Conservation (phyloP, 306 rosid genomes). For the Prunus mira region DNA sequence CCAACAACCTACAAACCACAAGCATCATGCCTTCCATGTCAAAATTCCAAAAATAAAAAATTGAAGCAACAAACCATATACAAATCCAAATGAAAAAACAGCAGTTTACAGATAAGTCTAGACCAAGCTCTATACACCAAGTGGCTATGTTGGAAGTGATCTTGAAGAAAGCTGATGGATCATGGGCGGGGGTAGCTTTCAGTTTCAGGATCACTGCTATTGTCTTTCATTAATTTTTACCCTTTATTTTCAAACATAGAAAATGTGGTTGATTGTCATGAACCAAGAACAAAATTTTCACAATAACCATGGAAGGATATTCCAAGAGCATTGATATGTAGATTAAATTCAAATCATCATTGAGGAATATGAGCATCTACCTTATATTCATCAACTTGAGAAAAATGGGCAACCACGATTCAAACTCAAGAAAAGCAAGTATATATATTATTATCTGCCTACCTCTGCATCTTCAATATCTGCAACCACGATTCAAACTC, state of each 20-base stretch:
- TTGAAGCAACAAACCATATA: background rate
- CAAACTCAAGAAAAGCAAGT: background rate
- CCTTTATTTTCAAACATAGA: background rate
- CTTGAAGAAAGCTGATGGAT: background rate
- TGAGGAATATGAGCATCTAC: background rate
- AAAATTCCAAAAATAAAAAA: background rate
- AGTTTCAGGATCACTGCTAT: background rate
- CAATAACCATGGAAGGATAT: background rate
- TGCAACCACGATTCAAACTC: no score
- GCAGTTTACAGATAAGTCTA: background rate
- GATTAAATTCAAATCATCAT: background rate
- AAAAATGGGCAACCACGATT: background rate
- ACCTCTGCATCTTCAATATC: slow-evolving; percentile 28
- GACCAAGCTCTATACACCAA: slow-evolving; percentile 5
- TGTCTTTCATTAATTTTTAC: background rate
- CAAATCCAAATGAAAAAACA: background rate
- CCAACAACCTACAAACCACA: background rate
- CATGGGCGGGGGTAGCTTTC: background rate
- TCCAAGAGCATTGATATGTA: background rate
- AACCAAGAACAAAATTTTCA: slow-evolving; percentile 2
- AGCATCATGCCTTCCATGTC: background rate
- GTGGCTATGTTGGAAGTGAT: background rate
- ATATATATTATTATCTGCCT: background rate
- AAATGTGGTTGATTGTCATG: background rate
- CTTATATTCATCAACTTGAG: background rate